phyloP scores from a whole-genome alignment of 1,284 basidiomycete species.

The Blastosporella zonata region DNA sequence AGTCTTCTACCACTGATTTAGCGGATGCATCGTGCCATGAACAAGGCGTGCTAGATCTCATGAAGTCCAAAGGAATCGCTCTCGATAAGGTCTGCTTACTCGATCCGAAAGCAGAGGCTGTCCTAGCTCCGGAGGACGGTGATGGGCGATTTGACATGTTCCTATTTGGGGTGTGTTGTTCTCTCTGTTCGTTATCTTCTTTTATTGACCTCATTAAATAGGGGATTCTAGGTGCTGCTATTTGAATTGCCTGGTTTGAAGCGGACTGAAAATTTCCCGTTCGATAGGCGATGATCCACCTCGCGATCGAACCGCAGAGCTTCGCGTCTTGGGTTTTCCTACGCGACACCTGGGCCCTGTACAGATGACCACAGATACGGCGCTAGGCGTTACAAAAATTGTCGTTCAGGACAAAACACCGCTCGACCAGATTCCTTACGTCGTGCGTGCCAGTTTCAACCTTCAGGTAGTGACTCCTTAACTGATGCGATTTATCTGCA shows the following conservation, averaged over 20 bases:
- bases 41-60: constrained; percentile 63
- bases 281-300: constrained; percentile 83
- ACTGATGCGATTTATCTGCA: constrained; percentile 26
- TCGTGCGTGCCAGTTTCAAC: constrained; percentile 40
- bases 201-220: constrained; percentile 22
- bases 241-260: not conserved
- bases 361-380: constrained; percentile 99
- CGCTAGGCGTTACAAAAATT: constrained; percentile 87
- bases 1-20: constrained; percentile 23
- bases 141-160: constrained; percentile 78
- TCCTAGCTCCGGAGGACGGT: constrained; percentile 72
- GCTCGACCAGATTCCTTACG: constrained; percentile 70
- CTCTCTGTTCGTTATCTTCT: not conserved
- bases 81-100: constrained; percentile 77
- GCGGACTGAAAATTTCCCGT: constrained; percentile 15
- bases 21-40: constrained; percentile 61
- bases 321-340: constrained; percentile 86
- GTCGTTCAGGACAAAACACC: constrained; percentile 80
- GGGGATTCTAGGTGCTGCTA: constrained; percentile 54
- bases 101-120: constrained; percentile 78
- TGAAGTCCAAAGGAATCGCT: constrained; percentile 49
- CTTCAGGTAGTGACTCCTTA: not conserved
- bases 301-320: constrained; percentile 82
- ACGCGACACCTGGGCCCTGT: constrained; percentile 77
- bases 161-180: constrained; percentile 69